A percentile compares a stretch with the other conserved stretches of the same genome.
Conservation (phyloP, 2,329 filamentous ascomycete genomes). For the Diaporthe citriasiana region DNA sequence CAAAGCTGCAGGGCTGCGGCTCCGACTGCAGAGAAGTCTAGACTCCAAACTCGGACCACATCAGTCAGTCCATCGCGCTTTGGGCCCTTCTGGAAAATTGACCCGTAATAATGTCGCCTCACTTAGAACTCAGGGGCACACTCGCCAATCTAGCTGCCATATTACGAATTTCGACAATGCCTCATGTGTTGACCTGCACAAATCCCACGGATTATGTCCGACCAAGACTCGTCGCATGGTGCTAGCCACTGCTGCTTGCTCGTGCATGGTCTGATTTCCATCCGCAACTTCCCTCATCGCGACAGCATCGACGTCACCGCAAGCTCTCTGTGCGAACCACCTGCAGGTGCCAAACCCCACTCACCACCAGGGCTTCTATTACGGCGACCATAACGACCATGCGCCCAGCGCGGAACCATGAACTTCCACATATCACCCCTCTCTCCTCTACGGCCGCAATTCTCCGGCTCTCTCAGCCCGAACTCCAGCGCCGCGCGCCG, state of each 20-base stretch:
- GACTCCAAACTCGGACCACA: constrained; percentile 31
- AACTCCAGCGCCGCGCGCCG: constrained; percentile 39
- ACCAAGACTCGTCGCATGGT: neutral
- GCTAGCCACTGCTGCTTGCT: constrained; percentile 8
- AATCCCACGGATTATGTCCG: constrained; percentile 27
- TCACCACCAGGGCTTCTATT: neutral
- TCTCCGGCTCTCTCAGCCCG: constrained; percentile 45
- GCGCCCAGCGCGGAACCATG: constrained; percentile 46
- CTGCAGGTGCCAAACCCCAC: constrained; percentile 2
- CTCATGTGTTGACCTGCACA: constrained; percentile 3
- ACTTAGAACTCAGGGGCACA: constrained; percentile 32
- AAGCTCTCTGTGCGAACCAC: constrained; percentile 13
- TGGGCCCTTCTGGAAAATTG: constrained; percentile 16
- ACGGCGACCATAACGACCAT: constrained; percentile 25
- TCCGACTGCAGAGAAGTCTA: constrained; percentile 11
- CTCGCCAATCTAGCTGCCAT: constrained; percentile 22
- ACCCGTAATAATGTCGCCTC: constrained; percentile 36
- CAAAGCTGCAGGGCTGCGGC: constrained; percentile 1
- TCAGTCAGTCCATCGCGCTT: constrained; percentile 35
- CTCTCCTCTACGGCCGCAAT: constrained; percentile 51
- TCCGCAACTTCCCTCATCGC: neutral
- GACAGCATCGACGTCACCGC: constrained; percentile 27
- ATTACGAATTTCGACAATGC: neutral
- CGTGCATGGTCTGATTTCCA: constrained; percentile 23
- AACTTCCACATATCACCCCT: constrained; percentile 51